These are phyloP conservation scores for Gossypium rotundifolium DNA, from an alignment of 345 rosid genomes.

Conservation along the genomic window DNA sequence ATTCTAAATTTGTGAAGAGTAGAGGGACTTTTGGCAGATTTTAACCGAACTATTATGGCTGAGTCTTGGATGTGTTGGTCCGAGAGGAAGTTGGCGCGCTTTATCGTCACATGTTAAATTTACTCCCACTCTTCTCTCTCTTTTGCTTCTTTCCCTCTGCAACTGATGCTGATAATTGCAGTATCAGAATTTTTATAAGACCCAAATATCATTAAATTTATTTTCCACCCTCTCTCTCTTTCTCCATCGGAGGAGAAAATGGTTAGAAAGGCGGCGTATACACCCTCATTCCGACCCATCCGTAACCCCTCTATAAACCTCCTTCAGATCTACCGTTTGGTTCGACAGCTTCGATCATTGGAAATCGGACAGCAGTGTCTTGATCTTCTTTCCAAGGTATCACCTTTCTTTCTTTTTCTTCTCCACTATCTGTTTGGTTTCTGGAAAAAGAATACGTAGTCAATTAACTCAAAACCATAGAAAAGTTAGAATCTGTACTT, in stretches of 20 bases:
- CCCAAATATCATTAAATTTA: not conserved
- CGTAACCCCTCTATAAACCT: not conserved
- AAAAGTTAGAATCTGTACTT: not conserved
- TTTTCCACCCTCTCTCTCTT: not conserved
- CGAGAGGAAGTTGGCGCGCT: too few species aligned
- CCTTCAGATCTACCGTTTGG: constrained; percentile 11
- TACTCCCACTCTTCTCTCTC: not conserved
- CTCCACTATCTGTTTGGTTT: not conserved
- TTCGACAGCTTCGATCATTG: constrained; percentile 20
- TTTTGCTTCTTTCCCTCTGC: not conserved
- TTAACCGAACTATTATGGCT: too few species aligned
- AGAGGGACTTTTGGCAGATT: too few species aligned
- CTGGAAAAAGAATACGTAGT: not conserved
- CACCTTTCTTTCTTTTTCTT: too few species aligned
- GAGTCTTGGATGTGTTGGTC: too few species aligned
- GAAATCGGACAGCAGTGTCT: constrained; percentile 24
- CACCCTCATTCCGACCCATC: not conserved
- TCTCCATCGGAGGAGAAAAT: not conserved
- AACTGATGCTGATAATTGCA: not conserved
- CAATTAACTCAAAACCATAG: not conserved
- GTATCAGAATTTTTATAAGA: not conserved
- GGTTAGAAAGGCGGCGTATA: not conserved
- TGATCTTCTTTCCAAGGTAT: constrained; percentile 25
- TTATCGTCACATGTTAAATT: too few species aligned
- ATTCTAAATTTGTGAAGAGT: too few species aligned